Evolutionary conservation across 2,329 filamentous ascomycete species (phyloP), one percentile per base, ranked within the genome.

Genomic region (Cordyceps javanica): DNA sequence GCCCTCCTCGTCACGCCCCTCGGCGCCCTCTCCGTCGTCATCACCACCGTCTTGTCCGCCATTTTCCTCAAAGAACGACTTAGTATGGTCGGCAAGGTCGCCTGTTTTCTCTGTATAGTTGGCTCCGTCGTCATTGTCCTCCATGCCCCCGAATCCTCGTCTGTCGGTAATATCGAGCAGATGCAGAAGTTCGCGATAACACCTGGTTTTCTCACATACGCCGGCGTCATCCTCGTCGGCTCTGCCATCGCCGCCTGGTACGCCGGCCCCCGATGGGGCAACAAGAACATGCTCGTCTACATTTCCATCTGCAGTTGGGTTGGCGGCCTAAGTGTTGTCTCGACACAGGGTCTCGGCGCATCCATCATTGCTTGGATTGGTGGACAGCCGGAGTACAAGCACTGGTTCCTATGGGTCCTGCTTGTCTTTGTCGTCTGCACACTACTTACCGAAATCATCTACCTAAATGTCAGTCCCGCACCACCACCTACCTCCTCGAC

Each of bases 211-310:
- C 76, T 97, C 62, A 82, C 80, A 45, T 99, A 94, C 69, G 83
- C 90, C 0, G 93, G 92, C 34, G 80, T 97, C 48, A 82, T 97
- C 62, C 82, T 97, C 36, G 68, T 94, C 25, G 90, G 86, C 0
- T 88, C 85, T 59, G 66, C 76, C 11, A 82, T 91, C 61, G 83
- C 89, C 36, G 91, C 91, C 1, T 73, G 94, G 49, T 97, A 87
- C 81, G 86, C 83, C 42, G 94, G 85, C 0, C 94, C 94, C 16
- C 82, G 88, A 66, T 99, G 93, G 70, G 94, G 92, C 50, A 97
- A 96, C 76, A 93, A 91, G 80, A 93, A 89, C 68, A 97, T 99
- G 94, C 81, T 99, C 71, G 91, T 97, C 34, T 97, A 99, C 73
- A 85, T 99, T 64, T 92, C 88, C 65, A 93, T 99, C 65, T 99